phyloP scores from a whole-genome alignment of 2,329 filamentous ascomycete genomes.

The Thelonectria rubi region DNA sequence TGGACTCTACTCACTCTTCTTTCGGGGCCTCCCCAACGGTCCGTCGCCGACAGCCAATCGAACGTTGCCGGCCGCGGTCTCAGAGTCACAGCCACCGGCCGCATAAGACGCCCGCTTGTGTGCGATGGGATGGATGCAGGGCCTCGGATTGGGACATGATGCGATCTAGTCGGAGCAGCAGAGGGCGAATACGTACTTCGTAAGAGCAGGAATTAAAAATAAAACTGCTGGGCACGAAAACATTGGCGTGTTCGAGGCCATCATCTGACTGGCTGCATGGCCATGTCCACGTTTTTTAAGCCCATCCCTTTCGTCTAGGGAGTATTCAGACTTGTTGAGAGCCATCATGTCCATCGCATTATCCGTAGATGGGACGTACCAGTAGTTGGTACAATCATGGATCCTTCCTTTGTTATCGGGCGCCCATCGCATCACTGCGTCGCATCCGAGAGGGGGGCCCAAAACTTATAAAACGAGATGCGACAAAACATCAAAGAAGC shows the following conservation, averaged over 20 bases:
- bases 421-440: slow-evolving; percentile 16
- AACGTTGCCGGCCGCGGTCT: slow-evolving; percentile 25
- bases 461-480: slow-evolving; percentile 15
- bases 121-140: slow-evolving; percentile 19
- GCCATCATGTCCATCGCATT: not conserved
- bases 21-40: slow-evolving; percentile 18
- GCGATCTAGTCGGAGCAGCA: slow-evolving; percentile 17
- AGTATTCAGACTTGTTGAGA: no score
- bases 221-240: not conserved
- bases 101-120: slow-evolving; percentile 11
- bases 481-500: slow-evolving; percentile 8
- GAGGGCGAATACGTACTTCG: slow-evolving; percentile 23
- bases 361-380: not conserved
- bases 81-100: slow-evolving; percentile 26
- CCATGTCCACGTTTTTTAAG: slow-evolving; percentile 18
- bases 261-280: slow-evolving; percentile 20
- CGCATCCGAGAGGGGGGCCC: slow-evolving; percentile 18
- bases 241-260: not conserved
- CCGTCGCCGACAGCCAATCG: slow-evolving; percentile 36
- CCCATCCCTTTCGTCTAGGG: not conserved
- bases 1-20: no score
- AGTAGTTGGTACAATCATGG: slow-evolving; percentile 8
- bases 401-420: not conserved
- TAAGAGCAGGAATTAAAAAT: slow-evolving; percentile 19
- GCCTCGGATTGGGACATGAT: slow-evolving; percentile 19